Percentiles rank a stretch among this genome's conserved stretches.
Evolutionary conservation across 306 rosid genomes (phyloP).

Genomic region (Sophora flavescens): DNA sequence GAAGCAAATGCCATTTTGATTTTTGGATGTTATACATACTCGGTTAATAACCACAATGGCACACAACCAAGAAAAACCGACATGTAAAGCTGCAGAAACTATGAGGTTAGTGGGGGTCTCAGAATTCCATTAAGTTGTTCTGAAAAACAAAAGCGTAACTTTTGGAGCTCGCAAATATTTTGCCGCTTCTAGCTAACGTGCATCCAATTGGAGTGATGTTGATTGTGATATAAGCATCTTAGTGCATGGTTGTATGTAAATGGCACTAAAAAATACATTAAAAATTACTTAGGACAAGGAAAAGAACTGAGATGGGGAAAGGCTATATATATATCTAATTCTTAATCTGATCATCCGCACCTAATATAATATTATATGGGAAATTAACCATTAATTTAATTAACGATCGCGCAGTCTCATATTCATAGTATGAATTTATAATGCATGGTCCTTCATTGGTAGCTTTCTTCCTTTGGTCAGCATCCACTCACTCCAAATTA

Average conservation of each 20-base stretch:
- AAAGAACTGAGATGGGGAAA: neutral
- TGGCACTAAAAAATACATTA: neutral
- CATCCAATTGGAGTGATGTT: constrained; percentile 10
- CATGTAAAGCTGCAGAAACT: constrained; percentile 16
- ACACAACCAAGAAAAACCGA: neutral
- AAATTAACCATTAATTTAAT: neutral
- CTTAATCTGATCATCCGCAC: no score
- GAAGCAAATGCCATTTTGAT: constrained; percentile 7
- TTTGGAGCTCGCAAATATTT: constrained; percentile 8
- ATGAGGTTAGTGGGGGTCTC: constrained; percentile 30
- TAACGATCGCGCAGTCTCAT: neutral
- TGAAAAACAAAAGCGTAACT: constrained; percentile 4
- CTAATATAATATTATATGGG: neutral
- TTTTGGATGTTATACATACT: constrained; percentile 1
- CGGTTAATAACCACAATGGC: neutral
- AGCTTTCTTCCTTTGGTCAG: constrained; percentile 1
- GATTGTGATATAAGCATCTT: neutral
- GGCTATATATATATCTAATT: neutral
- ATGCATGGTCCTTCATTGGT: neutral
- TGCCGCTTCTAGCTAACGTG: constrained; percentile 12
- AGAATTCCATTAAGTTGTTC: constrained; percentile 36
- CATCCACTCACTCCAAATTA: constrained; percentile 22
- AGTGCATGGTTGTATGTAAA: neutral
- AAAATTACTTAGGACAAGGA: neutral
- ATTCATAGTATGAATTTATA: neutral